Percentiles rank a stretch among this genome's conserved stretches.
These are phyloP conservation scores for Cladosporium austrohemisphaericum DNA, from an alignment of 2,329 filamentous ascomycete species.

Conservation along the genomic window DNA sequence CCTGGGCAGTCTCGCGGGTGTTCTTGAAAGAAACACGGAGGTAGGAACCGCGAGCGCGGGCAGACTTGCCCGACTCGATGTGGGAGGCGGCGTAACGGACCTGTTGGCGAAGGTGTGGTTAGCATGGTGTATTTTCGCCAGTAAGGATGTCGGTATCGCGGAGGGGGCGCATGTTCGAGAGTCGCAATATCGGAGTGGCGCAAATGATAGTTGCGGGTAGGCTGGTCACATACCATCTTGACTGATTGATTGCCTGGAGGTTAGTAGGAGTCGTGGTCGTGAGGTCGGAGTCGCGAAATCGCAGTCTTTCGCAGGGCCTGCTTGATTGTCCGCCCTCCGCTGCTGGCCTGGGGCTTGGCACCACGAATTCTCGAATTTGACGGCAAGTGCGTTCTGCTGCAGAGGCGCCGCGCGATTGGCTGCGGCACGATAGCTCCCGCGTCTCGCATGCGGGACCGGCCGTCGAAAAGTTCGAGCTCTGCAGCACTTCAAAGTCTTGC, in stretches of 20 bases:
- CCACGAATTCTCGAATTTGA: no score
- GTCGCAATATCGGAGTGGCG: neutral
- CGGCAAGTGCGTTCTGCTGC: no score
- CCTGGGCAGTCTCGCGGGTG: conserved; percentile 98
- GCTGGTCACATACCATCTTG: conserved; percentile 39
- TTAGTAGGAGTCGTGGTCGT: conserved; percentile 10
- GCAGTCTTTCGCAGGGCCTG: no score
- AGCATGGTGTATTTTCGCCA: neutral
- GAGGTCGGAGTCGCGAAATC: conserved; percentile 14
- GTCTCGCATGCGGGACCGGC: no score
- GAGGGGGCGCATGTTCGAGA: no score
- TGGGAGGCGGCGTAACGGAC: conserved; percentile 94
- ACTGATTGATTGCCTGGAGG: conserved; percentile 14
- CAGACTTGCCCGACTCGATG: conserved; percentile 86
- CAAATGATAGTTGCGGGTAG: neutral
- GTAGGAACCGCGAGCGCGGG: conserved; percentile 97
- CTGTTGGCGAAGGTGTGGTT: conserved; percentile 43
- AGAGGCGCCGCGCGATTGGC: no score
- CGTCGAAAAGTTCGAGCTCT: no score
- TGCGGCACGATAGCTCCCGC: no score
- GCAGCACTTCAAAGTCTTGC: conserved; percentile 14
- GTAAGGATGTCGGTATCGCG: neutral
- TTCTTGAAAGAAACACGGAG: conserved; percentile 99
- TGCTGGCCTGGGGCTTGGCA: neutral
- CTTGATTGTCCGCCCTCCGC: neutral